phyloP scores from a whole-genome alignment of 2,329 filamentous ascomycete species.

The Stromatinia cepivora region DNA sequence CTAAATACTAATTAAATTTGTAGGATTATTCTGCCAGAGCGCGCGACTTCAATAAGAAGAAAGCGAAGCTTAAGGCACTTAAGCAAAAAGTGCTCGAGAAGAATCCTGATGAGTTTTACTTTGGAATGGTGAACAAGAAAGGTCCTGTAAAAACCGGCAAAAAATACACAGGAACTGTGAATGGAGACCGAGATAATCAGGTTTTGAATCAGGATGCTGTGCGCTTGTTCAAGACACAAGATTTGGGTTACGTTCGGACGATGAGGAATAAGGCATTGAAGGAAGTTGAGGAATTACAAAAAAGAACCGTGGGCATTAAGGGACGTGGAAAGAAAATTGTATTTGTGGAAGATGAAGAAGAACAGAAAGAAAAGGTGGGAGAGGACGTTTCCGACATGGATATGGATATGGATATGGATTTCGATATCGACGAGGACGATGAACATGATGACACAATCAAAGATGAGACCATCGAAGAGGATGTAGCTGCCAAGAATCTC shows the following conservation, averaged over 20 bases:
- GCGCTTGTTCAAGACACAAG: constrained; percentile 67
- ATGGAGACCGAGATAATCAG: constrained; percentile 58
- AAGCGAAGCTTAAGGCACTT: constrained; percentile 58
- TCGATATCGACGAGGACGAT: constrained; percentile 29
- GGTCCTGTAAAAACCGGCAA: constrained; percentile 55
- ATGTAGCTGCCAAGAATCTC: constrained; percentile 40
- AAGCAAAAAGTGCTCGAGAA: constrained; percentile 62
- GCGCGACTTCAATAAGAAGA: constrained; percentile 66
- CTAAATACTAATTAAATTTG: constrained; percentile 17
- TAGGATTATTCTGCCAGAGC: constrained; percentile 66
- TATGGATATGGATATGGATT: constrained; percentile 35
- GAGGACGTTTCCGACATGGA: constrained; percentile 38
- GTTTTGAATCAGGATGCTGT: constrained; percentile 58
- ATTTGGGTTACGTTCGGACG: constrained; percentile 63
- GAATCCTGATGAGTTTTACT: constrained; percentile 74
- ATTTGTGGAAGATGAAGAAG: constrained; percentile 40
- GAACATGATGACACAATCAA: constrained; percentile 28
- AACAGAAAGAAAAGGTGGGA: constrained; percentile 31
- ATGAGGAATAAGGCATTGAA: constrained; percentile 60
- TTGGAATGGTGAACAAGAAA: constrained; percentile 64
- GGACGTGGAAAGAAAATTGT: constrained; percentile 41
- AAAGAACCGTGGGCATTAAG: constrained; percentile 49
- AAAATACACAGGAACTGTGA: constrained; percentile 55
- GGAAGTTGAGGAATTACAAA: constrained; percentile 57
- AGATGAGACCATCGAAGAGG: constrained; percentile 22